Conservation (phyloP, 139 green algal species). For the Chlamydomonas urium region DNA sequence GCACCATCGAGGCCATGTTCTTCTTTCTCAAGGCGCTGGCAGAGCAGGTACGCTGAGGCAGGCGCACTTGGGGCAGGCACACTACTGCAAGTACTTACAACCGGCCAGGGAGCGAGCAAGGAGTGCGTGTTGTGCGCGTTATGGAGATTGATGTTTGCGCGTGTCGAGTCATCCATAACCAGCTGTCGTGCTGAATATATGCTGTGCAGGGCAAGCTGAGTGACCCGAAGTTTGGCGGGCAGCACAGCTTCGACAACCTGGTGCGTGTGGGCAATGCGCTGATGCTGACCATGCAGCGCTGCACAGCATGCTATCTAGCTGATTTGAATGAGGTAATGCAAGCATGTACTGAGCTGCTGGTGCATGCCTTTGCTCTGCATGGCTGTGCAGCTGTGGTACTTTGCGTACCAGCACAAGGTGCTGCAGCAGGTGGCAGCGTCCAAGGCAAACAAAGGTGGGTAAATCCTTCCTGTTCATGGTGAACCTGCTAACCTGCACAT, state of each 20-base stretch:
- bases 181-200: background rate
- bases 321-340: background rate
- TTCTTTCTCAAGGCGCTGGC: conserved; percentile 35
- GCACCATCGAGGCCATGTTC: conserved; percentile 52
- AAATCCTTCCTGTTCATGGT: too few species aligned
- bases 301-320: background rate
- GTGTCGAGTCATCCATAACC: background rate
- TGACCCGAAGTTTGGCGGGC: background rate
- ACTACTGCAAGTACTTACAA: background rate
- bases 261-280: too few species aligned
- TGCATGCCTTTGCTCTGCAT: background rate
- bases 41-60: conserved; percentile 17
- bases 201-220: conserved; percentile 10
- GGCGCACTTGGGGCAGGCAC: background rate
- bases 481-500: too few species aligned
- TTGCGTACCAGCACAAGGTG: conserved; percentile 15
- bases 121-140: background rate
- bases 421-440: background rate
- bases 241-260: conserved; percentile 17
- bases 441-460: background rate
- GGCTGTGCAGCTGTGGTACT: conserved; percentile 17
- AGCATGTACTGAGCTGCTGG: background rate
- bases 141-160: background rate
- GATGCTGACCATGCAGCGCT: too few species aligned
- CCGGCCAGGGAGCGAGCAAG: background rate